Base-by-base conservation (phyloP, 208 protist genomes). In the Leishmania amazonensis region DNA sequence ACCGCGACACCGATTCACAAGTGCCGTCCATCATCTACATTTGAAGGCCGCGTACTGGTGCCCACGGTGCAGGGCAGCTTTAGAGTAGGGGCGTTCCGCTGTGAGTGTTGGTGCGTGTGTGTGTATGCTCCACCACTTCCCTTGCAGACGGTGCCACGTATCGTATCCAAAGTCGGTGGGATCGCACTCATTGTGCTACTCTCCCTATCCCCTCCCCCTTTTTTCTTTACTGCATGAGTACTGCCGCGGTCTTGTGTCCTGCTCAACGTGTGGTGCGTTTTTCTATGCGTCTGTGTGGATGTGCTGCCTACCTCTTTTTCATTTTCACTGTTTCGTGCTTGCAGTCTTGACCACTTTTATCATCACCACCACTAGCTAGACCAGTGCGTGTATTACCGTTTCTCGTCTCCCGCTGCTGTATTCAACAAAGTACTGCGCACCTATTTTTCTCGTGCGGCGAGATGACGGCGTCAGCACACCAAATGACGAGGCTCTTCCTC, bases 401-500 rank as follows among this genome's bases (percentile, higher is more conserved):
- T 31, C 5, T 6, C 45, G 1, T 15, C 21, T 73, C 2, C 38
- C 11, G 28, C 42, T 51, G 21, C 42, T 13, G 19, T 35, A 35
- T 53, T 53, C 21, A 7, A 8, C 11, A 24, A 3, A 60, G 45
- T 51, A 2, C 49, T 45, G 72, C 49, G 2, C 49, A 2, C 49
- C 13, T 7, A 49, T 6, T 35, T 31, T 24, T 73, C 38, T 28
- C 1, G 2, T 76, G 73, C 15, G 17, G 15, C 19, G n/a, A n/a
- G 9, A 62, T 45, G 31, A 47, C 21, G 21, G 21, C 31, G 19
- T 31, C 74, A 47, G 53, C 24, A 24, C 9, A 40, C 38, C 9
- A 31, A 17, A 3, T 42, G 74, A 78, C 74, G 74, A 60, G 74
- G 19, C 51, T 78, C 19, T 78, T 78, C 28, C 54, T 78, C 54